phyloP scores from a whole-genome alignment of 2,329 filamentous ascomycete species.

The Neoascochyta sp. region DNA sequence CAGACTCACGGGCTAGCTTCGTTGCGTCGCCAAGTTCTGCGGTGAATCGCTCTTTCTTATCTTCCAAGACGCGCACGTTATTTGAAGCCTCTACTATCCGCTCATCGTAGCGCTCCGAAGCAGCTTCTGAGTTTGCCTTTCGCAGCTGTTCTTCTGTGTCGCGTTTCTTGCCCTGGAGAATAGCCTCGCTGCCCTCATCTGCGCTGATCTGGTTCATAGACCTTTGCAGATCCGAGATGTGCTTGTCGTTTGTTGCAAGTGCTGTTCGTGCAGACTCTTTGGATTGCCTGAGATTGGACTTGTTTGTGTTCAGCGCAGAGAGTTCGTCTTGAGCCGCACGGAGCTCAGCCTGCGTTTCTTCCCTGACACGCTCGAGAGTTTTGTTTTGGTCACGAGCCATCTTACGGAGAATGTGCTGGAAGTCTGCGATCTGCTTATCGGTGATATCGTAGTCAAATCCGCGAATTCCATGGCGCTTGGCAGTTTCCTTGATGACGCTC shows the following conservation, averaged over 20 bases:
- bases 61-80: conserved; percentile 66
- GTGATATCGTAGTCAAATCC: conserved; percentile 78
- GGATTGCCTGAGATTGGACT: conserved; percentile 67
- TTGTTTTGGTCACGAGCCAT: conserved; percentile 74
- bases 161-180: conserved; percentile 69
- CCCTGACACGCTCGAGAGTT: conserved; percentile 69
- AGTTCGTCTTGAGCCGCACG: conserved; percentile 69
- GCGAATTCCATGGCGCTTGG: conserved; percentile 71
- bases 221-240: conserved; percentile 61
- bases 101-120: conserved; percentile 63
- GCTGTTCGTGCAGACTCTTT: conserved; percentile 71
- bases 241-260: conserved; percentile 69
- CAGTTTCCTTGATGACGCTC: conserved; percentile 72
- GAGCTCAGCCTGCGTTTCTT: conserved; percentile 69
- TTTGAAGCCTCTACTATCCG: conserved; percentile 65
- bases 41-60: conserved; percentile 66
- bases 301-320: conserved; percentile 69
- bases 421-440: conserved; percentile 68
- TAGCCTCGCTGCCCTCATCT: conserved; percentile 79
- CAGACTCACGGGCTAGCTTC: conserved; percentile 74
- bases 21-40: conserved; percentile 82
- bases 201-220: conserved; percentile 70
- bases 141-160: conserved; percentile 64
- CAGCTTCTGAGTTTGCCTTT: conserved; percentile 60
- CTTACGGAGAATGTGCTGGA: conserved; percentile 73